Evolutionary conservation across 83 land plant species (phyloP).

Genomic region (Thuja plicata): DNA sequence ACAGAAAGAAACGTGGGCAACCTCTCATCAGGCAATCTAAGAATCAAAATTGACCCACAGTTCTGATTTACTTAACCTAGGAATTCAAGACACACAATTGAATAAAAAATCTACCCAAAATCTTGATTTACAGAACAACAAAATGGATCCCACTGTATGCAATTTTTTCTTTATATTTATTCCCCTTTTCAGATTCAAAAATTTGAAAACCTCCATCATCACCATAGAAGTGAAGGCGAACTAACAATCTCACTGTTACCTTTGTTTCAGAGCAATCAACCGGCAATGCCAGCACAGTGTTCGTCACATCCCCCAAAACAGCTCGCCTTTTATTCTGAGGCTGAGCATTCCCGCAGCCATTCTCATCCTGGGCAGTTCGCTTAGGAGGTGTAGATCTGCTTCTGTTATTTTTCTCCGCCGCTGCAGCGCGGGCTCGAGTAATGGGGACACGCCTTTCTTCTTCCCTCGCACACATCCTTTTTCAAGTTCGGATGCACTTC

Average conservation of each 20-base stretch:
- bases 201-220: not conserved
- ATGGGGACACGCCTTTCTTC: not conserved
- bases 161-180: too few relatives aligned
- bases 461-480: not conserved
- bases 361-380: not conserved
- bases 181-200: not conserved
- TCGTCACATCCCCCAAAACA: not conserved
- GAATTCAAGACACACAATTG: too few relatives aligned
- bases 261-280: not conserved
- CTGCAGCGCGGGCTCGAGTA: not conserved
- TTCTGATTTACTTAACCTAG: too few relatives aligned
- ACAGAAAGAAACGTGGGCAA: too few relatives aligned
- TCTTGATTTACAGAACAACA: not conserved
- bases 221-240: not conserved
- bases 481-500: not conserved
- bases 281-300: not conserved
- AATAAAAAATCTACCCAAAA: too few relatives aligned
- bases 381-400: not conserved
- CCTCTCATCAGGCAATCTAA: too few relatives aligned
- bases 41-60: too few relatives aligned
- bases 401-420: not conserved
- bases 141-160: not conserved
- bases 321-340: constrained; percentile 2
- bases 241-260: not conserved
- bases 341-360: not conserved